phyloP scores from a whole-genome alignment of 345 rosid genomes.

The Fremontodendron californicum region DNA sequence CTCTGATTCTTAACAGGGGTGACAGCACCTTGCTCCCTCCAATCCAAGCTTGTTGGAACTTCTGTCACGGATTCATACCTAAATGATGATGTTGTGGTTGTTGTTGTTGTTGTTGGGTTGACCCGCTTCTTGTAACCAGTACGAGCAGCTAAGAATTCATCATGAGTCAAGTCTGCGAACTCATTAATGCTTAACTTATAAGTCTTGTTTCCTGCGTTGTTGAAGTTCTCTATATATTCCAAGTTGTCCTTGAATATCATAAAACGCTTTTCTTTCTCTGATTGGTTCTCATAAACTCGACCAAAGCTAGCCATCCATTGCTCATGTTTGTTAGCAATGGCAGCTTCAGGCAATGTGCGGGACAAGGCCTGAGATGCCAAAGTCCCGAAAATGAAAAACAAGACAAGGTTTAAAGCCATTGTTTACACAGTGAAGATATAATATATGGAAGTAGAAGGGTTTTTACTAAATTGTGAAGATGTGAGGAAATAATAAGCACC shows the following conservation, averaged over 20 bases:
- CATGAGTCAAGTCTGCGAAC: constrained; percentile 59
- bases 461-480: neutral
- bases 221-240: constrained; percentile 49
- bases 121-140: neutral
- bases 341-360: constrained; percentile 12
- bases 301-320: constrained; percentile 46
- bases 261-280: constrained; percentile 53
- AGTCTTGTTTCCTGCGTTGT: constrained; percentile 35
- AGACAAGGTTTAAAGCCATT: neutral
- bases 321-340: constrained; percentile 30
- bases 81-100: neutral
- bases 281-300: constrained; percentile 41
- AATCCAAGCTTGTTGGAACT: constrained; percentile 41
- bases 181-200: constrained; percentile 48
- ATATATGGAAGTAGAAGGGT: no score
- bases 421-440: neutral
- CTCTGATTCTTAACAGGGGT: constrained; percentile 76
- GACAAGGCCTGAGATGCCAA: constrained; percentile 10
- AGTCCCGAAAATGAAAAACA: constrained; percentile 16
- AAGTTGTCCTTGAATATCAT: constrained; percentile 55
- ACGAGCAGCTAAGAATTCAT: constrained; percentile 35
- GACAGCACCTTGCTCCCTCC: no score
- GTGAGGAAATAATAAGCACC: neutral
- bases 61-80: constrained; percentile 9
- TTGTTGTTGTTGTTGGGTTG: neutral